phyloP scores from a whole-genome alignment of 2,329 filamentous ascomycete genomes.

The Colletotrichum sp. region DNA sequence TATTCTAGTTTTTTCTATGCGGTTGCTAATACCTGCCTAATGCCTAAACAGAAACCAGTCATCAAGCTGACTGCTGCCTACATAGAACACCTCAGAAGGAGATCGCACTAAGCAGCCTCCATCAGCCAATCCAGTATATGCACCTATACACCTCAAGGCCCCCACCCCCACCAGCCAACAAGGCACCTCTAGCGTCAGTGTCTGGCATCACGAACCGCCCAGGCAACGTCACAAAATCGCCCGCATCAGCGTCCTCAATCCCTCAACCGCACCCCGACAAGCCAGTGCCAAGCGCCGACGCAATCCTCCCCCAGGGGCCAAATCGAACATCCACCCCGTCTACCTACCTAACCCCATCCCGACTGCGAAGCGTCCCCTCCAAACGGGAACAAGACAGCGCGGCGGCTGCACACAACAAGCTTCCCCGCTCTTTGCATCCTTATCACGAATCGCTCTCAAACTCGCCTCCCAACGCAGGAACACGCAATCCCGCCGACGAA shows the following conservation, averaged over 20 bases:
- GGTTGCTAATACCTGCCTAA: neutral
- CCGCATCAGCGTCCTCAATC: slow-evolving; percentile 9
- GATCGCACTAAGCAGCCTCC: neutral
- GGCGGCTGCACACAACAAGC: neutral
- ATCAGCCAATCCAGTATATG: neutral
- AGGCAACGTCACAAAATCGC: slow-evolving; percentile 22
- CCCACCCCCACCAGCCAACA: slow-evolving; percentile 19
- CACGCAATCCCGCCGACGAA: neutral
- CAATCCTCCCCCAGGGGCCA: neutral
- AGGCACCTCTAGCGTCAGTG: slow-evolving; percentile 3
- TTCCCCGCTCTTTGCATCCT: slow-evolving; percentile 17
- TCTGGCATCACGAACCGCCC: slow-evolving; percentile 18
- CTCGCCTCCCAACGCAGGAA: neutral
- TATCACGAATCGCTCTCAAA: neutral
- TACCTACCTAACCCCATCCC: neutral
- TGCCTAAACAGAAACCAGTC: neutral
- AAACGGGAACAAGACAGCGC: neutral
- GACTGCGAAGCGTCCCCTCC: neutral
- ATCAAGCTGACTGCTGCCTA: neutral
- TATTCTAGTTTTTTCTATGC: fast-evolving
- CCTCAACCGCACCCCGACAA: neutral
- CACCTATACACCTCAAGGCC: neutral
- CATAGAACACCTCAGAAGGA: neutral
- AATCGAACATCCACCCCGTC: neutral
- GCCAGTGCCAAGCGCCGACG: slow-evolving; percentile 9